Conservation (phyloP, 371 early-diverging fungal species). For the Rhizomucor miehei region DNA sequence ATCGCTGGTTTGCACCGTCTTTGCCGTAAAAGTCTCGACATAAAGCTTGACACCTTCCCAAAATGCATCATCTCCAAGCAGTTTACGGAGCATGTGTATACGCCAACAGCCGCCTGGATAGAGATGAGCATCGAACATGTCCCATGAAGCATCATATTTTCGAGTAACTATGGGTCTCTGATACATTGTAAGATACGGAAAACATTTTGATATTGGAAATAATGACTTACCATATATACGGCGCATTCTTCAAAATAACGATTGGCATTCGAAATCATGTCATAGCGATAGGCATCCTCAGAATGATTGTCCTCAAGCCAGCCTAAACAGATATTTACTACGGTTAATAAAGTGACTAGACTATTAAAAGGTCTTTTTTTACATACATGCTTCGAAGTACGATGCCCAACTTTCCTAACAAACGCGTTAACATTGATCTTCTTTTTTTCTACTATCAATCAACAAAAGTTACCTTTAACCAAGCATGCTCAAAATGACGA, state of each 20-base stretch:
- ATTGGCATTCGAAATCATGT: constrained; percentile 28
- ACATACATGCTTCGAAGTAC: constrained; percentile 43
- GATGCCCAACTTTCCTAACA: constrained; percentile 57
- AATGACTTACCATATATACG: constrained; percentile 34
- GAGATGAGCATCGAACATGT: constrained; percentile 52
- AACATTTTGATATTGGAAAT: not conserved
- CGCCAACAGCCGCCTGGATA: constrained; percentile 59
- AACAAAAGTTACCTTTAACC: constrained; percentile 41
- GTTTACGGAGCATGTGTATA: constrained; percentile 51
- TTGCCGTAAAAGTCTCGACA: constrained; percentile 27
- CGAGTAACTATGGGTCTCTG: constrained; percentile 54
- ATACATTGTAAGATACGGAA: not conserved
- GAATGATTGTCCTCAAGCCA: constrained; percentile 49
- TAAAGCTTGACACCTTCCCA: constrained; percentile 51
- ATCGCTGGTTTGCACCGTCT: constrained; percentile 54
- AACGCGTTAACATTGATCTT: not conserved
- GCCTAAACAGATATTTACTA: constrained; percentile 12
- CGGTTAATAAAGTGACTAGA: not conserved
- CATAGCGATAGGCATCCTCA: constrained; percentile 39
- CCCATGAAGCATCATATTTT: constrained; percentile 51
- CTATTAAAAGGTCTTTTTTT: not conserved
- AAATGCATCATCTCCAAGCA: constrained; percentile 52
- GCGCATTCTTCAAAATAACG: constrained; percentile 37
- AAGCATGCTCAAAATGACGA: constrained; percentile 63
- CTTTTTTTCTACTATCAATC: not conserved